Base-by-base conservation (phyloP, 2,329 filamentous ascomycete genomes). In the Metarhizium humberi region DNA sequence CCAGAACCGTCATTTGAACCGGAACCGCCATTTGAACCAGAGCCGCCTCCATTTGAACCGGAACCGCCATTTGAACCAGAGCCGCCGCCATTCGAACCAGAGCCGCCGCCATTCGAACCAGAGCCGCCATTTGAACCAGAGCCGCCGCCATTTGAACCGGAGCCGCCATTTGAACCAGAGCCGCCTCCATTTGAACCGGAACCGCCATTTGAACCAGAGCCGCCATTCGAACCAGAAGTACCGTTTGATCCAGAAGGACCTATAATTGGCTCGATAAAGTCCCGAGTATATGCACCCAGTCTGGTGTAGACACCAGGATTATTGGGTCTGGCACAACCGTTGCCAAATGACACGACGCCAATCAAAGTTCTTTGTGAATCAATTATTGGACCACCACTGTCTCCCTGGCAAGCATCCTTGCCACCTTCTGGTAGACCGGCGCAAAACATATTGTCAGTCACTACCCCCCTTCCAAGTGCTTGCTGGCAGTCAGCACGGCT, bases 11-110 rank as follows among this genome's bases (percentile, higher is more conserved):
- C 25, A 4, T 25, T 25, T 25, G 25, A 25, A 1, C 25, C 25
- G 1, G 25, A 25, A 25, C 25, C 25, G 25, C 25, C 25, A 4
- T 25, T 25, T 4, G 25, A 25, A 4, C 25, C 25, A 25, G 25
- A 4, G 1, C 3, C 3, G 4, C 1, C n/a, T n/a, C n/a, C 25
- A 4, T 25, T 25, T 1, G 25, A 25, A 0, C 25, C 25, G 0
- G 25, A 4, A 1, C 25, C 25, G 3, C 25, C 25, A 4, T 25
- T 25, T 25, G 25, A 25, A 1, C 25, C 25, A 4, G 25, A 25
- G 1, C 3, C 3, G 1, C 3, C 3, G 4, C 4, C 25, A 4
- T 25, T 25, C 0, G 25, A 4, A 0, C 25, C 25, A 1, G 25
- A 4, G 3, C 25, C 25, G 3, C 20, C 20, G 20, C 3, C 20